Evolutionary conservation across 2,329 filamentous ascomycete genomes (phyloP), one percentile per base, ranked within the genome.

Genomic region (Colletotrichum higginsianum): DNA sequence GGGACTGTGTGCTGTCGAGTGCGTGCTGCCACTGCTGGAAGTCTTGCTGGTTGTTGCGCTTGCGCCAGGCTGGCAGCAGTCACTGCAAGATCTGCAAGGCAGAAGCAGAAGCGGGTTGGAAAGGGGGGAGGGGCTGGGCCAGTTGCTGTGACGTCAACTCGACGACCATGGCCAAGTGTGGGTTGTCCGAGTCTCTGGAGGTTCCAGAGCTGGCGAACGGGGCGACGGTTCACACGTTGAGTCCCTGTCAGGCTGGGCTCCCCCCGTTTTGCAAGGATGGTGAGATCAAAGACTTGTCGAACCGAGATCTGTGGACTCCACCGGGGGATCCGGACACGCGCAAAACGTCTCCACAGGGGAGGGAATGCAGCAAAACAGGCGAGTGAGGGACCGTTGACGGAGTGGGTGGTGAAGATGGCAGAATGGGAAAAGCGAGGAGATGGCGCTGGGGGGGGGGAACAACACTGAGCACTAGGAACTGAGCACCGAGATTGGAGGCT

Each of bases 171-270:
- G 35, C 44, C 49, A 30, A 61, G 30, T 26, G 64, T 71, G 64
- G 68, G 30, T 63, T 62, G 42, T 46, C 26, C 55, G 35, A 30
- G 38, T 46, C 6, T 35, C 53, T 68, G 47, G 47, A 18, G 30
- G 65, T 63, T 72, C 69, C 69, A 72, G 58, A 69, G 69, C 69
- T 46, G 65, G 50, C 65, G 46, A 68, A 63, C 46, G 58, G 65
- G 65, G 64, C 68, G 57, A 47, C 52, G 46, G 65, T 60, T 71
- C 65, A 68, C 68, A 68, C 69, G n/a, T 55, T 35, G 38, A 42
- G 15, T 12, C 61, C 58, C 50, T 68, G 69, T 50, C 65, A 60
- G 65, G 65, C 35, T 56, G 26, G 42, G 8, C 30, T 35, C 8
- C 30, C 30, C 30, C n/a, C 49, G 47, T 26, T 46, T 35, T 50